Base-by-base conservation (phyloP, 2,329 filamentous ascomycete genomes). In the Fusarium neocosmosporiellum region DNA sequence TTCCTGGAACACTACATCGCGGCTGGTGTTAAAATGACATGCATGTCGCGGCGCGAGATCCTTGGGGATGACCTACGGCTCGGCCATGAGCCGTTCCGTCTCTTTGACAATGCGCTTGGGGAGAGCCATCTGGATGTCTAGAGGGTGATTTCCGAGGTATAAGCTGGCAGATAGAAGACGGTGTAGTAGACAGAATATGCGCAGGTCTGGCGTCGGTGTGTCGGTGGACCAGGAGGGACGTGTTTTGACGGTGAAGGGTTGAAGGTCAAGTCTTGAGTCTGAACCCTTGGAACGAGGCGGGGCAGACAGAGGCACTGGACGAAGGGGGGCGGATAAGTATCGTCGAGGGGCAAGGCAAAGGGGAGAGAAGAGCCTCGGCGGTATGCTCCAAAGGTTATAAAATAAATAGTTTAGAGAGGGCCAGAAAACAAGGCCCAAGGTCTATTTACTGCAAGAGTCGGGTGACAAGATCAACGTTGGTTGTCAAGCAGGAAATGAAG, bases 41-140 rank as follows among this genome's bases (percentile, higher is more conserved):
- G 63, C 24, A 70, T 69, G 55, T 57, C 43, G 57, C 43, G 66
- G 57, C 60, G 63, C 61, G 63, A 66, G 29, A 59, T 37, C 36
- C 60, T 62, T 37, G 53, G 43, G 63, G 57, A 69, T 66, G 55
- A 74, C 94, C 84, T 89, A 98, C 94, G 96, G 96, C 85, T 99
- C 96, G 72, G 94, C 94, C 90, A 97, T 95, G 77, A 99, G 89
- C 80, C 96, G 92, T 86, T 99, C 96, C 22, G 96, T 99, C 89
- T 99, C 97, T 86, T 99, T 99, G 80, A 98, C 90, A 80, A 99
- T 99, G 81, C 96, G 90, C 88, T 99, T 99, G 34, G 96, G 96
- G 75, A 99, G 88, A 72, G 94, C 91, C 94, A 90, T 91, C 29
- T 66, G 65, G 39, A 34, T 62, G 20, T 41, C 22, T 53, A 20